Base-by-base conservation (phyloP, 2,329 filamentous ascomycete species). In the Didymellaceae sp. region DNA sequence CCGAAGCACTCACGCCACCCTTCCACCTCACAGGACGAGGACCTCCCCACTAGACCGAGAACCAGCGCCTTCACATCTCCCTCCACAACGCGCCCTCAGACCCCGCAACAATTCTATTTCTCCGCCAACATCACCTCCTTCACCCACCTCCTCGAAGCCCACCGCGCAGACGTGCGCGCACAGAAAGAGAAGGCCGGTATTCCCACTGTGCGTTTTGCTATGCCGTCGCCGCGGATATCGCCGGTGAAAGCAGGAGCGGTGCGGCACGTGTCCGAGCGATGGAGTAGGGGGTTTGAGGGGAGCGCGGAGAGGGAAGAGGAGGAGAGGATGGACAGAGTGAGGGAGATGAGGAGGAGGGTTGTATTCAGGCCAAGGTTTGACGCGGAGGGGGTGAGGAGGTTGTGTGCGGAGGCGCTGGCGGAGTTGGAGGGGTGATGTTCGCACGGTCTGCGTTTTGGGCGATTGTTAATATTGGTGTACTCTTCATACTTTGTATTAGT, bases 361-460 rank as follows among this genome's bases (percentile, higher is more conserved):
- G 43, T 7, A 20, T 68, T 63, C 28, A 66, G 68, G 6, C 59
- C 62, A 26, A 55, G 68, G 11, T 72, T 71, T 44, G 65, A 72
- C 34, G 65, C 69, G 4, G 41, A 48, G 40, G 60, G 58, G 18
- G 57, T 67, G 31, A 58, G 47, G 39, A 49, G 54, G 39, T 43
- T 71, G 37, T 72, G 69, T 39, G 48, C 42, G 7, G 66, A 71
- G 30, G 67, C 63, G 22, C 58, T 71, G 35, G 55, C 57, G 13
- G 68, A 71, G 55, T 53, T 72, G 21, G 59, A 8, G 10, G 20
- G 5, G 10, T 44, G 24, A 35, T 9, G 8, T 16, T n/a, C 10
- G 22, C 6, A 10, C 22, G 26, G 26, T 28, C n/a, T 13, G 26
- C 6, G 22, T 25, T 25, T 33, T 18, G 11, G 31, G 14, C 14